These are phyloP conservation scores for Cladorrhinum samala DNA, from an alignment of 495 filamentous ascomycete genomes.

Conservation along the genomic window DNA sequence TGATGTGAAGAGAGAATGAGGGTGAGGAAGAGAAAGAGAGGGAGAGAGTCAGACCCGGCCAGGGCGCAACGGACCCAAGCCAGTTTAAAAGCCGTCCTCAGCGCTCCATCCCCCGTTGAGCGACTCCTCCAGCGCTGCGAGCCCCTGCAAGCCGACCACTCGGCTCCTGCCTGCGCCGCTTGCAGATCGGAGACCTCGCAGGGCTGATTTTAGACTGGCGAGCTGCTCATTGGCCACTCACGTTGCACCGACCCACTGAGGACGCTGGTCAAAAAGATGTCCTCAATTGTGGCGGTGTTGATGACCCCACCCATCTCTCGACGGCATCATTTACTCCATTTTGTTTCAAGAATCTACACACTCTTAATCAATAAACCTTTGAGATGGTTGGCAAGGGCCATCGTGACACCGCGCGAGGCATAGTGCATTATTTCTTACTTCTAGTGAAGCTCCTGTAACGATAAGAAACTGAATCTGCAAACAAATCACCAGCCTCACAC, in stretches of 20 bases:
- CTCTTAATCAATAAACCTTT: no score
- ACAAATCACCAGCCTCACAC: no score
- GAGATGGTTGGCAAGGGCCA: no score
- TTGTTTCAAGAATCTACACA: no score
- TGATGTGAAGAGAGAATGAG: not conserved
- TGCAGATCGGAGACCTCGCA: not conserved
- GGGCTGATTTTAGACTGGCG: conserved; percentile 2
- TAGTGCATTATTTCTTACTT: no score
- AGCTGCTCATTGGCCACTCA: not conserved
- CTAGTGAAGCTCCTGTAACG: no score
- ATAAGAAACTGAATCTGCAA: no score
- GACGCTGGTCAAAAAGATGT: conserved; percentile 5
- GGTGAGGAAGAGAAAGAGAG: not conserved
- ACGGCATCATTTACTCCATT: no score
- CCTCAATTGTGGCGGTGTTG: conserved; percentile 5
- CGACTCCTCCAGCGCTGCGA: no score
- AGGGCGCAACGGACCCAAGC: not conserved
- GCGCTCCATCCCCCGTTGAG: no score
- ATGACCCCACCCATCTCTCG: not conserved
- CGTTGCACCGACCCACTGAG: not conserved
- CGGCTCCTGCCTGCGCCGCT: not conserved
- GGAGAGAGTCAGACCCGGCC: not conserved
- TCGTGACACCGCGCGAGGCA: no score
- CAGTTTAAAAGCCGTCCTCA: conserved; percentile 2
- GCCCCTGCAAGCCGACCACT: not conserved